Conservation (phyloP, 108 stramenopile genomes). For the Seminavis robusta region DNA sequence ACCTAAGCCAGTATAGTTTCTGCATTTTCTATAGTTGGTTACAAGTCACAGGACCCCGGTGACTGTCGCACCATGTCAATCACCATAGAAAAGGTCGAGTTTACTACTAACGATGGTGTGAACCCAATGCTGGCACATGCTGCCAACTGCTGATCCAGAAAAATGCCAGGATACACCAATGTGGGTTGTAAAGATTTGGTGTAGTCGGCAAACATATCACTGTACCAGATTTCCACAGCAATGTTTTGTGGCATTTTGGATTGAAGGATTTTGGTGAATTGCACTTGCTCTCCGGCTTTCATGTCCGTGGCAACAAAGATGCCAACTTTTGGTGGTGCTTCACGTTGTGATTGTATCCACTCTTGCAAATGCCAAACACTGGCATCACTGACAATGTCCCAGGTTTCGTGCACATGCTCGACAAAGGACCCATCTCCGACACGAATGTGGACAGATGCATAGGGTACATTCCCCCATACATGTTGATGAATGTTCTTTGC, state of each 20-base stretch:
- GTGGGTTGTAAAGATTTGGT: too few relatives aligned
- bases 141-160: conserved; percentile 2
- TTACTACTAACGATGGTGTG: too few relatives aligned
- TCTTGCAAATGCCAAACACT: not conserved
- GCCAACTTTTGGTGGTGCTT: not conserved
- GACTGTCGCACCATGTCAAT: too few relatives aligned
- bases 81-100: too few relatives aligned
- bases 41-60: too few relatives aligned
- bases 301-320: conserved; percentile 5
- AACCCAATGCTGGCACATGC: conserved; percentile 2
- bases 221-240: too few relatives aligned
- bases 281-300: too few relatives aligned
- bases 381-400: not conserved
- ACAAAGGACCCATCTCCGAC: not conserved
- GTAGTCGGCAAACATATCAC: too few relatives aligned
- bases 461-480: conserved; percentile 3
- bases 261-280: too few relatives aligned
- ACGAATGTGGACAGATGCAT: conserved; percentile 3
- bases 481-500: not conserved
- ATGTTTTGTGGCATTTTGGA: too few relatives aligned
- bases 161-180: conserved; percentile 1
- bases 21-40: too few relatives aligned
- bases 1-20: too few relatives aligned
- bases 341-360: not conserved
- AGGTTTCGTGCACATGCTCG: not conserved